Percentiles rank a stretch among this genome's conserved stretches.
These are phyloP conservation scores for Hypseocharis bilobata DNA, from an alignment of 441 rosid genomes.

Conservation along the genomic window DNA sequence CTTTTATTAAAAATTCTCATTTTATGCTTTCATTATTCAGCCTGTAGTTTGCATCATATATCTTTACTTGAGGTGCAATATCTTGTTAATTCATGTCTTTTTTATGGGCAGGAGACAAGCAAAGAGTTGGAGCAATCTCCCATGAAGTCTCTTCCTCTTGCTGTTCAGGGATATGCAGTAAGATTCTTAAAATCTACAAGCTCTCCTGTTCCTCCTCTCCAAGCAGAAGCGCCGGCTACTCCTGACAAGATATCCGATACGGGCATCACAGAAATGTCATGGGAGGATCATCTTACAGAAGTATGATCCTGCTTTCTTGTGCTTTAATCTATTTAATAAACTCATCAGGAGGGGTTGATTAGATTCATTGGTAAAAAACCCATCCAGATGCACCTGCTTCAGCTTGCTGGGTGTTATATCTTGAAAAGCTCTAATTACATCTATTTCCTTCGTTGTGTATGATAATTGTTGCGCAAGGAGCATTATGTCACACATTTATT, in stretches of 20 bases:
- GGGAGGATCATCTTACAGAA: conserved; percentile 75
- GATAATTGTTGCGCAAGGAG: not conserved
- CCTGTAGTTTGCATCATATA: not conserved
- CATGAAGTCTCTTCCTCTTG: conserved; percentile 29
- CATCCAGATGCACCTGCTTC: conserved; percentile 4
- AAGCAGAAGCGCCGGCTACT: conserved; percentile 56
- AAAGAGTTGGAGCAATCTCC: conserved; percentile 35
- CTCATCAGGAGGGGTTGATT: not conserved
- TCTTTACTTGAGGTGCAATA: conserved; percentile 5
- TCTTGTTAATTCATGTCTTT: conserved; percentile 14
- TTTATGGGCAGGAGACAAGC: conserved; percentile 43
- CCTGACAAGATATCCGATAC: conserved; percentile 47
- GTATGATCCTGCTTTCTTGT: conserved; percentile 35
- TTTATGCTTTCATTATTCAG: conserved; percentile 8
- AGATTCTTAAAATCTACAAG: conserved; percentile 59
- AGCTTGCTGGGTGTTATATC: not conserved
- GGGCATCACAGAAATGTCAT: conserved; percentile 46
- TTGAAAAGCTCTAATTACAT: not conserved
- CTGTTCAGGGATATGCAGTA: conserved; percentile 67
- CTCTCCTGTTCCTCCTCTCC: conserved; percentile 38
- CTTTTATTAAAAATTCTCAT: conserved; percentile 8
- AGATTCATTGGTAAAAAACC: not conserved
- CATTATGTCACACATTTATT: conserved; percentile 4
- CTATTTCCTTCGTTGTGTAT: not conserved
- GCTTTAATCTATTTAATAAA: conserved; percentile 5